Percentiles rank a stretch among this genome's conserved stretches.
phyloP scores from a whole-genome alignment of 306 rosid species.

The Cucurbita maxima region DNA sequence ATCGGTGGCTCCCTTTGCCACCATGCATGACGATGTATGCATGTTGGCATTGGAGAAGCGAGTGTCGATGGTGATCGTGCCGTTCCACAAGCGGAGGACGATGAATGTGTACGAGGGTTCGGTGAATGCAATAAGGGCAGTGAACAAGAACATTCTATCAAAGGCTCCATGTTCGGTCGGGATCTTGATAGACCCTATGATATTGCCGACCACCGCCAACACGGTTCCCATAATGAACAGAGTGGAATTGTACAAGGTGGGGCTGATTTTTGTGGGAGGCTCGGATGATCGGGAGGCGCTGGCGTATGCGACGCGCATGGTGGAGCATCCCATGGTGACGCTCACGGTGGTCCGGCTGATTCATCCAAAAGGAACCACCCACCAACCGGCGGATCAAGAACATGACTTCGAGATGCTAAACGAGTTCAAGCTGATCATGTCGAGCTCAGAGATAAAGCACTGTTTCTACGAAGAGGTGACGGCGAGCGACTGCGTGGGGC shows the following conservation, averaged over 20 bases:
- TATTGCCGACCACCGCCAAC: not conserved
- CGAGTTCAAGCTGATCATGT: slow-evolving; percentile 5
- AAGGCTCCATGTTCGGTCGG: slow-evolving; percentile 48
- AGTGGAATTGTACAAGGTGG: slow-evolving; percentile 14
- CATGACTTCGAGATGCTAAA: slow-evolving; percentile 18
- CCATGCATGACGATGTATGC: slow-evolving; percentile 56
- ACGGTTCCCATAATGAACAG: not conserved
- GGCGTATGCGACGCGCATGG: slow-evolving; percentile 7
- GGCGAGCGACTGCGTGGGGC: slow-evolving; percentile 23
- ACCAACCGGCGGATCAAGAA: not conserved
- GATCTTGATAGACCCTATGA: slow-evolving; percentile 27
- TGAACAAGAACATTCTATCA: slow-evolving; percentile 33
- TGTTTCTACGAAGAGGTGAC: slow-evolving; percentile 25
- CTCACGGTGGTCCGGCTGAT: slow-evolving; percentile 12
- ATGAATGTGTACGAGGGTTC: not conserved
- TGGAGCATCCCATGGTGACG: not conserved
- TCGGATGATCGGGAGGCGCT: slow-evolving; percentile 53
- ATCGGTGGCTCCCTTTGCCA: slow-evolving; percentile 35
- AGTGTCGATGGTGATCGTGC: slow-evolving; percentile 28
- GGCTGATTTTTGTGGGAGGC: slow-evolving; percentile 33
- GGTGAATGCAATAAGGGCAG: slow-evolving; percentile 10
- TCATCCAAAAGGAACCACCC: not conserved
- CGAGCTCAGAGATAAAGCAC: not conserved
- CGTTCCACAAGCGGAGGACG: slow-evolving; percentile 30
- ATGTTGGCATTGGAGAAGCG: slow-evolving; percentile 25